Evolutionary conservation across 129 eudicot genomes (phyloP), one percentile per base, ranked within the genome.

Genomic region (Erigeron canadensis): DNA sequence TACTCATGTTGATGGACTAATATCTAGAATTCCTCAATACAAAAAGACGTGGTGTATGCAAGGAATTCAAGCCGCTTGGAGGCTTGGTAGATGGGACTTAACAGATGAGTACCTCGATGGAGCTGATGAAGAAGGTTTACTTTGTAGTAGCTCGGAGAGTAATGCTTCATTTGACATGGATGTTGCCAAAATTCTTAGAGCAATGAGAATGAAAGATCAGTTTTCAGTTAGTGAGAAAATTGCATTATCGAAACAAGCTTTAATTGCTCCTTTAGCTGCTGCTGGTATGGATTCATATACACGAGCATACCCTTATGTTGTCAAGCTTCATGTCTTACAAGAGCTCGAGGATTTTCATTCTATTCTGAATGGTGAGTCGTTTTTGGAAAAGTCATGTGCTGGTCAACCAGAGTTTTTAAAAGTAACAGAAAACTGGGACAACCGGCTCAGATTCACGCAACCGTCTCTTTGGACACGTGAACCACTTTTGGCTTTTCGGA

Each of bases 61-160:
- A 84, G 99, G 99, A 43, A 88, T 90, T 80, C 99, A 95, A 77
- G 99, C 99, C 53, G 99, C 99, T 68, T 95, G 99, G 99, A 90
- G 99, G 83, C 97, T 95, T 76, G 97, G 99, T 21, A 90, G 91
- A 83, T 95, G 99, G 99, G 97, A 90, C 54, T 80, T 95, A 80
- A 90, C 86, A 82, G 94, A 82, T 77, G 99, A 95, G 77, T 95
- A 85, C 63, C 84, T 90, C 43, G 73, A 77, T 56, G 95, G 88
- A 77, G 97, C 97, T 84, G 93, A 90, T 72, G 91, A 84, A 84
- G 97, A 95, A 82, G 97, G 97, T 72, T 72, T 86, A 71, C 85
- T 90, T 57, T 95, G 85, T 77, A 95, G 97, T 84, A 90, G 86
- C 66, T 95, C 96, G 10, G 99, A 95, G 71, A 90, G 97, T 79